Percentiles rank a stretch among this genome's conserved stretches.
Evolutionary conservation across 176 grass and related monocot species (phyloP).

Genomic region (Musa troglodytarum): DNA sequence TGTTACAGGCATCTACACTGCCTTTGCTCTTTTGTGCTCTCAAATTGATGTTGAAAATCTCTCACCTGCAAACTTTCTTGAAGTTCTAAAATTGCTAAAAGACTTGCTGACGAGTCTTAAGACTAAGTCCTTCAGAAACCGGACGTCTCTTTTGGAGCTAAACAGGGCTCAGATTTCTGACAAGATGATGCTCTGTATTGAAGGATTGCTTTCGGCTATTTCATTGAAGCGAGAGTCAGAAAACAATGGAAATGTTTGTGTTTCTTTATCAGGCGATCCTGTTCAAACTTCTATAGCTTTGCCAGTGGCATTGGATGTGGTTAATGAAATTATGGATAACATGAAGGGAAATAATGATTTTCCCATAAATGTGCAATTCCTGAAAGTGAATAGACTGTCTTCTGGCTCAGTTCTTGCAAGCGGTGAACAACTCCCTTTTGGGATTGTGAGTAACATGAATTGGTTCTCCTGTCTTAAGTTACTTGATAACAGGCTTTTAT

Average conservation of each 20-base stretch:
- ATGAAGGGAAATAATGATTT: conserved; percentile 31
- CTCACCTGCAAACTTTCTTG: conserved; percentile 35
- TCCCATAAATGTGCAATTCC: conserved; percentile 42
- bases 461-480: conserved; percentile 4
- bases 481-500: conserved; percentile 3
- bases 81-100: conserved; percentile 41
- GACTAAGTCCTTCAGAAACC: conserved; percentile 40
- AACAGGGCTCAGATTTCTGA: conserved; percentile 36
- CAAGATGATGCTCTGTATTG: conserved; percentile 44
- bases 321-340: conserved; percentile 73
- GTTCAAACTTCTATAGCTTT: conserved; percentile 70
- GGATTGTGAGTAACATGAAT: conserved; percentile 49
- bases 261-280: conserved; percentile 49
- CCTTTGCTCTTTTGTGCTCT: conserved; percentile 46
- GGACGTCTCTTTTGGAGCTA: conserved; percentile 39
- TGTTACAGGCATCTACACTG: conserved; percentile 67
- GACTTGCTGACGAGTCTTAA: conserved; percentile 49
- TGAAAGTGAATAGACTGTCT: conserved; percentile 53
- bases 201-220: conserved; percentile 55
- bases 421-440: conserved; percentile 71
- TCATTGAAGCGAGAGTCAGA: conserved; percentile 50
- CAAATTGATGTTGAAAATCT: conserved; percentile 35
- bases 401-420: conserved; percentile 74
- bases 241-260: conserved; percentile 39
- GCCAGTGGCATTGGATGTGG: conserved; percentile 69